Percentiles rank a stretch among this genome's conserved stretches.
phyloP scores from a whole-genome alignment of 768 basidiomycete genomes.

The Hirschioporus abietinus region DNA sequence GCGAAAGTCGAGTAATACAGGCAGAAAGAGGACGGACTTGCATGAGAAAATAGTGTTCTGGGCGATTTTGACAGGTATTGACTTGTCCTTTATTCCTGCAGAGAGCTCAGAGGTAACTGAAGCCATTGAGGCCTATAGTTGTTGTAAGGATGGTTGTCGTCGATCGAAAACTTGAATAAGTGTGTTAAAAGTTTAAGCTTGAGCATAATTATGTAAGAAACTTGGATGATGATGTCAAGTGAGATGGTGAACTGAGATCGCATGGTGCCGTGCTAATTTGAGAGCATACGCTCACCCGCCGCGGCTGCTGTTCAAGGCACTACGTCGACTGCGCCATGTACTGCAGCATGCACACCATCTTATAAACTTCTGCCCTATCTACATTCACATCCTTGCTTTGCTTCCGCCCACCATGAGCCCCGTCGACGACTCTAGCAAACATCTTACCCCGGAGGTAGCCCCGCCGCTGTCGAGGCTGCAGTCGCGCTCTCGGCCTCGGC shows the following conservation, averaged over 20 bases:
- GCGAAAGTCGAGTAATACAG: conserved; percentile 11
- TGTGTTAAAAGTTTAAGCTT: no score
- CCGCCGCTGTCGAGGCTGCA: not conserved
- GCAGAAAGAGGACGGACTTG: conserved; percentile 60
- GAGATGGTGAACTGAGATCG: no score
- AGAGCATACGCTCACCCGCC: not conserved
- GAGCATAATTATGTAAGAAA: no score
- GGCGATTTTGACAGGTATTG: conserved; percentile 33
- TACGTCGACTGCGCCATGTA: no score
- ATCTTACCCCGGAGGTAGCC: not conserved
- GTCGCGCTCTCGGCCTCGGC: conserved; percentile 7
- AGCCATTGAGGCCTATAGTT: no score
- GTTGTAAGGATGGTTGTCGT: no score
- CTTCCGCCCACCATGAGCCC: not conserved
- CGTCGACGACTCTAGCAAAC: not conserved
- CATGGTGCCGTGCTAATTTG: no score
- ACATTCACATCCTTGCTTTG: not conserved
- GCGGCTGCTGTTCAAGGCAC: not conserved
- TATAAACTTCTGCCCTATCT: not conserved
- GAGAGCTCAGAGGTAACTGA: no score
- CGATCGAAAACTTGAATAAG: no score
- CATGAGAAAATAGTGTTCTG: conserved; percentile 64
- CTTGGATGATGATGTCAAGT: no score
- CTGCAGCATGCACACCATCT: not conserved
- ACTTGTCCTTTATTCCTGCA: not conserved